A percentile compares a stretch with the other conserved stretches of the same genome.
These are phyloP conservation scores for Colletotrichum sp. DNA, from an alignment of 2,329 filamentous ascomycete genomes.

Conservation along the genomic window DNA sequence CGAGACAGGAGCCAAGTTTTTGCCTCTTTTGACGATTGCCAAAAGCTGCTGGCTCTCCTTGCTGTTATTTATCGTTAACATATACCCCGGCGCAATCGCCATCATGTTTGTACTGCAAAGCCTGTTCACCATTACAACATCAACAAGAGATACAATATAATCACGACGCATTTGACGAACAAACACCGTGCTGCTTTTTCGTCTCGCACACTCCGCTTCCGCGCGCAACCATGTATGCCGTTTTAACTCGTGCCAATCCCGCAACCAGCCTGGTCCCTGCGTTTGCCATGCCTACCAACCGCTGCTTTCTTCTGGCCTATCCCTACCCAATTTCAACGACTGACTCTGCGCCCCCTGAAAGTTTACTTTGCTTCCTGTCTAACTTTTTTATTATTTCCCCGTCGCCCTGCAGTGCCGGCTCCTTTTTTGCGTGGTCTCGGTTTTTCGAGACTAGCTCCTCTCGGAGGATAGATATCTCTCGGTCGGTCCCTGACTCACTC, in stretches of 20 bases:
- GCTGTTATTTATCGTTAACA: slow-evolving; percentile 6
- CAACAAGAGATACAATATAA: not conserved
- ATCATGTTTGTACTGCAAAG: slow-evolving; percentile 1
- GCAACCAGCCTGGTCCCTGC: not conserved
- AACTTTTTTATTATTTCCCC: not conserved
- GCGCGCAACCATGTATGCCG: not conserved
- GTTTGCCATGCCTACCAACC: not conserved
- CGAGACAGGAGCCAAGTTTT: not conserved
- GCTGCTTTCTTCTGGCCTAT: not conserved
- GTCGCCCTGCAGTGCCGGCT: not conserved
- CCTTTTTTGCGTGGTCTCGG: not conserved
- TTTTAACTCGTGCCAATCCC: not conserved
- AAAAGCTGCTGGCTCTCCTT: not conserved
- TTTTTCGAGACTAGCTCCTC: not conserved
- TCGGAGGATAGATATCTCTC: not conserved
- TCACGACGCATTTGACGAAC: not conserved
- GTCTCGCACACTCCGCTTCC: not conserved
- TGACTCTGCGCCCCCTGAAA: slow-evolving; percentile 1
- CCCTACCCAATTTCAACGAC: not conserved
- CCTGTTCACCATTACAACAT: not conserved
- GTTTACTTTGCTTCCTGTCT: not conserved
- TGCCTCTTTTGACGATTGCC: not conserved
- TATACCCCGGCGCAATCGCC: slow-evolving; percentile 25
- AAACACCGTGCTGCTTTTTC: not conserved
- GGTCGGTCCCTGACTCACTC: not conserved